phyloP scores from a whole-genome alignment of 2,329 filamentous ascomycete genomes.

The Fusarium foetens region DNA sequence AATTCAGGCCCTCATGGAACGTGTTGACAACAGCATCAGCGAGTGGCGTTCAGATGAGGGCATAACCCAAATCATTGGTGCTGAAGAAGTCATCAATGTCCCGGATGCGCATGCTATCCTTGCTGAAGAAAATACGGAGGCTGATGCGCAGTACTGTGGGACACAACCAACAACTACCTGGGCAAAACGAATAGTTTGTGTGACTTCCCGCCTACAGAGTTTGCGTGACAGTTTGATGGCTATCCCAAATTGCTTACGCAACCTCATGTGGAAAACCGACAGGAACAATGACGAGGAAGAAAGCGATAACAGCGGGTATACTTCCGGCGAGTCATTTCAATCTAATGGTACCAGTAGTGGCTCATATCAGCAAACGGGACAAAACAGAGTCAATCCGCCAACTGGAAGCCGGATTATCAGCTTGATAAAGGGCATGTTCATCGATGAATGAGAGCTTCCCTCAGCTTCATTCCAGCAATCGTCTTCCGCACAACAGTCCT shows the following conservation, averaged over 20 bases:
- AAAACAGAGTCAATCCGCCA: no score
- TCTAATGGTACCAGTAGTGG: not conserved
- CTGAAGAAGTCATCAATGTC: not conserved
- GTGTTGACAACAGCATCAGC: not conserved
- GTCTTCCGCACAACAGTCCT: not conserved
- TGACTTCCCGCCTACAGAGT: not conserved
- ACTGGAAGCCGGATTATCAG: not conserved
- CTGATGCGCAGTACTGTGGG: not conserved
- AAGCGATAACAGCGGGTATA: not conserved
- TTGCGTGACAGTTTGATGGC: not conserved
- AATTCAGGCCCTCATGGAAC: not conserved
- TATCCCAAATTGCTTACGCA: not conserved
- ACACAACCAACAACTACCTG: not conserved
- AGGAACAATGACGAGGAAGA: not conserved
- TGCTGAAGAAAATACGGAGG: not conserved
- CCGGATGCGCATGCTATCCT: not conserved
- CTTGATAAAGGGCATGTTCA: not conserved
- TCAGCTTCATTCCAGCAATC: not conserved
- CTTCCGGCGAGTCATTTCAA: not conserved
- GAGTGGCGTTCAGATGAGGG: not conserved
- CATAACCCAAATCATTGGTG: not conserved
- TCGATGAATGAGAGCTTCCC: not conserved
- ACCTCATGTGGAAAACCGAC: not conserved
- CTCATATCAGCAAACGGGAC: not conserved
- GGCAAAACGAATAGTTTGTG: not conserved